A percentile compares a stretch with the other conserved stretches of the same genome.
Conservation (phyloP, 352 stramenopile species). For the Phytopythium vexans region DNA sequence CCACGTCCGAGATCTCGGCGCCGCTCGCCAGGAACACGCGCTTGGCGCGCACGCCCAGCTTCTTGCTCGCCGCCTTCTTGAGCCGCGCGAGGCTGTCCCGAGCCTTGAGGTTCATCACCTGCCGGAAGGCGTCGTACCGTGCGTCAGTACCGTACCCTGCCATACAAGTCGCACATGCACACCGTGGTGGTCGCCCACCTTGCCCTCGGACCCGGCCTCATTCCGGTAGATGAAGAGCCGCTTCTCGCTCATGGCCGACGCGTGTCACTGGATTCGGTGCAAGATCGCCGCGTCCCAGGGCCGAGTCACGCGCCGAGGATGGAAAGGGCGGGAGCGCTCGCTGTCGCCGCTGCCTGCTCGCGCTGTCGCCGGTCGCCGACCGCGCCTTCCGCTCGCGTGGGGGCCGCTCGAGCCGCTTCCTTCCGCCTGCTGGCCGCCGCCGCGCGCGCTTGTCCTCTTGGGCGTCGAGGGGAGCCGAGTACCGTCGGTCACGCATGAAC, state of each 20-base stretch:
- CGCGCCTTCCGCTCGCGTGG: no score
- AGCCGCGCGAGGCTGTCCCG: slow-evolving; percentile 68
- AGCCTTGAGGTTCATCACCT: slow-evolving; percentile 81
- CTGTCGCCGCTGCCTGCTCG: no score
- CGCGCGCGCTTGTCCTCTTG: no score
- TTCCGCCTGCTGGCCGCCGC: no score
- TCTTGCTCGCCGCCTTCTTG: slow-evolving; percentile 86
- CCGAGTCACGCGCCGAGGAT: no score
- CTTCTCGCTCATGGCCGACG: slow-evolving; percentile 65
- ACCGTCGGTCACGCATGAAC: no score
- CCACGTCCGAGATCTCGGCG: slow-evolving; percentile 81
- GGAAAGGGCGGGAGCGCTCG: no score
- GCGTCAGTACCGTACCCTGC: not conserved
- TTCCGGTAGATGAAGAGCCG: slow-evolving; percentile 87
- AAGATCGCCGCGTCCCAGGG: no score
- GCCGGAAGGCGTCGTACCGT: not conserved
- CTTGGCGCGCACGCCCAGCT: slow-evolving; percentile 75
- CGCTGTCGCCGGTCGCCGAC: no score
- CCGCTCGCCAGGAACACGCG: slow-evolving; percentile 76
- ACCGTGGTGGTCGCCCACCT: slow-evolving; percentile 27
- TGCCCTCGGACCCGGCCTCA: slow-evolving; percentile 76
- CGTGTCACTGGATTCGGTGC: no score
- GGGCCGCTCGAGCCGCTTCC: no score
- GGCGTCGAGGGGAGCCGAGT: no score
- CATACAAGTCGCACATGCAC: not conserved